Conservation (phyloP, 1,139 yeast species). For the Blastobotrys proliferans region DNA sequence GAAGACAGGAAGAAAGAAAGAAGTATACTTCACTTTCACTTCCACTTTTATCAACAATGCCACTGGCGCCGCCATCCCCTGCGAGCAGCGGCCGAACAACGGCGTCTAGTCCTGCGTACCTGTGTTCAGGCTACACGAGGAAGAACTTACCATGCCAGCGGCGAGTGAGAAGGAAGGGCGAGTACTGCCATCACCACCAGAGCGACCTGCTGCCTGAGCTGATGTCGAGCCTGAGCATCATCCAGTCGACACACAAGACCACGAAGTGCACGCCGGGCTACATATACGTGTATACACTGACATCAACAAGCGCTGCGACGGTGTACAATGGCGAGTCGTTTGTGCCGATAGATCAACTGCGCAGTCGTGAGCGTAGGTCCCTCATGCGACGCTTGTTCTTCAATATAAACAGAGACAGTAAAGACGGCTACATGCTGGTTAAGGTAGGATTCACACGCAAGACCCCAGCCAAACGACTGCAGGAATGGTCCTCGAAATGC, state of each 20-base stretch:
- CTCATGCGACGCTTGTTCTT: slow-evolving; percentile 12
- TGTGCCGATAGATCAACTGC: slow-evolving; percentile 21
- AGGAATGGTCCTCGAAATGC: slow-evolving; percentile 31
- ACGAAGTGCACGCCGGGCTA: slow-evolving; percentile 24
- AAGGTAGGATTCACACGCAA: slow-evolving; percentile 33
- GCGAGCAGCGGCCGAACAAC: too few relatives aligned
- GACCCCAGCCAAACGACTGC: slow-evolving; percentile 25
- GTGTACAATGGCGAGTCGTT: too few relatives aligned
- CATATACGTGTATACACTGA: slow-evolving; percentile 29
- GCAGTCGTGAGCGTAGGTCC: too few relatives aligned
- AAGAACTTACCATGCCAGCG: slow-evolving; percentile 13
- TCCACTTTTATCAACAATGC: too few relatives aligned
- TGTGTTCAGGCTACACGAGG: slow-evolving; percentile 9
- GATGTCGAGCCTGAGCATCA: slow-evolving; percentile 15
- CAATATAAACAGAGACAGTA: not conserved
- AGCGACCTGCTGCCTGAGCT: slow-evolving; percentile 14
- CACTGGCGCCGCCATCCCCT: too few relatives aligned
- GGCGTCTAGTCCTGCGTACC: not conserved
- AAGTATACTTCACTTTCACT: too few relatives aligned
- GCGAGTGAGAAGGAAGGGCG: not conserved
- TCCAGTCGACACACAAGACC: slow-evolving; percentile 6
- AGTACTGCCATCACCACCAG: slow-evolving; percentile 21
- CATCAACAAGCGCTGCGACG: too few relatives aligned
- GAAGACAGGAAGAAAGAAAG: too few relatives aligned
- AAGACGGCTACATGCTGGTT: slow-evolving; percentile 21